Base-by-base conservation (phyloP, 805 yeast genomes). In the Candida cerambycidarum region DNA sequence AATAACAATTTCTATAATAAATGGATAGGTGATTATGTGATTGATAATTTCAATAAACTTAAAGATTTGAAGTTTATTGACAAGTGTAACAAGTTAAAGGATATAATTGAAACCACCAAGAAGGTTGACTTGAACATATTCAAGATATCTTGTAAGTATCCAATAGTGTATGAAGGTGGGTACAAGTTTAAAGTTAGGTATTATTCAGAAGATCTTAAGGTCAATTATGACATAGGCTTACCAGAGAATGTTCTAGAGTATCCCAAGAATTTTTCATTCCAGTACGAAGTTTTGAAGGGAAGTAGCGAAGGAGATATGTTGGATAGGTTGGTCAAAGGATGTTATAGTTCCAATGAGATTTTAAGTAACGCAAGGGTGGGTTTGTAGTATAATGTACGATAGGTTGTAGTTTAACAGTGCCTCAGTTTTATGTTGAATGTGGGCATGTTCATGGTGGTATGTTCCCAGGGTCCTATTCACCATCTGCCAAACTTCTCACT, bases 81-180 rank as follows among this genome's bases (percentile, higher is more conserved):
- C n/a, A 51, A 52, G 30, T 52, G 52, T 27, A 42, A 54, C 10
- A 32, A 38, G 4, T 53, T 60, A 34, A 48, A 47, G 21, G 41
- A 32, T 10, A 17, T 37, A 44, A 13, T 61, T 58, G 62, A 53
- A 51, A 19, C 39, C 32, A 19, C 43, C 59, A 9, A 44, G 42
- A 30, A 29, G 36, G 16, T 47, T 61, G 74, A 69, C 44, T 28
- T 37, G 8, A 69, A 65, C 33, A 50, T 70, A 15, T 59, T 54
- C 51, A 57, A 54, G 38, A 46, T 67, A 2, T 52, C 63, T 1
- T 40, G 65, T 23, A 52, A 52, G 44, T 62, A 51, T 38, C 73
- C 73, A 0, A 34, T 64, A 2, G 14, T 38, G 2, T 28, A 41
- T 21, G 31, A 8, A 2, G 3, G 17, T 9, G 23, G 13, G 3